Evolutionary conservation across 2,329 filamentous ascomycete species (phyloP), one percentile per base, ranked within the genome.

Genomic region (Phaeoacremonium minimum): DNA sequence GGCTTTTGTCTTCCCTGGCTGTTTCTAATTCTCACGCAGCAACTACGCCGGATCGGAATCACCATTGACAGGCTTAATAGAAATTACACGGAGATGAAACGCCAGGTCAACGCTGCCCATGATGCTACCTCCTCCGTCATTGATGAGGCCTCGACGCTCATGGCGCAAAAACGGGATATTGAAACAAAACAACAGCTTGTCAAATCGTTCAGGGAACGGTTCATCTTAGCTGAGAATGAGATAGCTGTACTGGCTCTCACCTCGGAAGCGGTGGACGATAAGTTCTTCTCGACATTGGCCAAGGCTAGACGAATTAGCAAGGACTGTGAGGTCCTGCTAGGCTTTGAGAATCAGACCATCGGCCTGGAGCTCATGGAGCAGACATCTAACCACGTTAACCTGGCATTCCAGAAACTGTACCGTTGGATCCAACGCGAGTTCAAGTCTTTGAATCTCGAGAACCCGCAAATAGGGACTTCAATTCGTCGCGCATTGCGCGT

Each of bases 351-450:
- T 49, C 90, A 97, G 61, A 82, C 83, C 7, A 66, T 96, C 1
- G 93, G 91, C 0, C 69, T 94, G 4, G 90, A 97, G 50, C 77
- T 97, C 33, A 90, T 97, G 73, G 91, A 96, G 44, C 80, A 91
- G 57, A 91, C 83, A 37, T 90, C 89, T 0, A 88, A 87, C 41
- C 80, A 87, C 43, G 73, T 98, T 33, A 93, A 95, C 52, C 74
- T 83, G 13, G 91, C 87, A 5, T 98, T 93, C 50, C 91, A 98
- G 56, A 98, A 96, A 56, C 74, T 98, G 4, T 96, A 95, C 61
- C 82, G 87, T 50, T 98, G 91, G 91, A 82, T 95, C 15, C 90
- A 96, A 56, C 82, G 85, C 41, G 89, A 96, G 51, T 94, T 98
- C 64, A 95, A 90, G 58, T 83, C 83, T 1, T 65, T 97, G 34